These are phyloP conservation scores for Acrodontium crateriforme DNA, from an alignment of 2,329 filamentous ascomycete genomes.

Conservation along the genomic window DNA sequence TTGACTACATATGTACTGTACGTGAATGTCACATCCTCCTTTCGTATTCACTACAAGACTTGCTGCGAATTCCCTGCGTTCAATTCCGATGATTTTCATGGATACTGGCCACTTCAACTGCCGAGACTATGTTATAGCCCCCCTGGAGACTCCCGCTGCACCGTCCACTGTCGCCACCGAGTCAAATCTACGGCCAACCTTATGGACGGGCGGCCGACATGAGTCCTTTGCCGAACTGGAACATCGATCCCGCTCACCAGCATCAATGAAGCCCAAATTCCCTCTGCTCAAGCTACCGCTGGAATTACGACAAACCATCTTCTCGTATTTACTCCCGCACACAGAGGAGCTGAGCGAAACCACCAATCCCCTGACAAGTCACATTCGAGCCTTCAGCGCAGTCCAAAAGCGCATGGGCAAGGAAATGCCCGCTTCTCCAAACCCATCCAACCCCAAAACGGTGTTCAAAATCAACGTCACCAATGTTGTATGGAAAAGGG, in stretches of 20 bases:
- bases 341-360: constrained; percentile 18
- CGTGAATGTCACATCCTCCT: too few relatives aligned
- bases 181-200: constrained; percentile 1
- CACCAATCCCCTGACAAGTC: constrained; percentile 12
- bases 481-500: constrained; percentile 29
- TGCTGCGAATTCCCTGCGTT: background rate
- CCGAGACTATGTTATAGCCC: constrained; percentile 22
- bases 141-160: constrained; percentile 15
- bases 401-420: constrained; percentile 13
- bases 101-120: constrained; percentile 24
- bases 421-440: constrained; percentile 14
- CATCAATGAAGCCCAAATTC: constrained; percentile 14
- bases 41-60: too few relatives aligned
- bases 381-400: constrained; percentile 18
- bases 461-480: background rate
- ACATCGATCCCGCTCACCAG: constrained; percentile 18
- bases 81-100: constrained; percentile 13
- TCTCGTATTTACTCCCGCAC: constrained; percentile 27
- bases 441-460: background rate
- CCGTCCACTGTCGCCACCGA: constrained; percentile 11
- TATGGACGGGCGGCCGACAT: constrained; percentile 10
- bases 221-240: constrained; percentile 20
- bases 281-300: constrained; percentile 27
- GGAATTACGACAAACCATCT: constrained; percentile 32
- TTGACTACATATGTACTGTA: too few relatives aligned